Conservation (phyloP, 768 basidiomycete genomes). For the Tulasnella calospora region DNA sequence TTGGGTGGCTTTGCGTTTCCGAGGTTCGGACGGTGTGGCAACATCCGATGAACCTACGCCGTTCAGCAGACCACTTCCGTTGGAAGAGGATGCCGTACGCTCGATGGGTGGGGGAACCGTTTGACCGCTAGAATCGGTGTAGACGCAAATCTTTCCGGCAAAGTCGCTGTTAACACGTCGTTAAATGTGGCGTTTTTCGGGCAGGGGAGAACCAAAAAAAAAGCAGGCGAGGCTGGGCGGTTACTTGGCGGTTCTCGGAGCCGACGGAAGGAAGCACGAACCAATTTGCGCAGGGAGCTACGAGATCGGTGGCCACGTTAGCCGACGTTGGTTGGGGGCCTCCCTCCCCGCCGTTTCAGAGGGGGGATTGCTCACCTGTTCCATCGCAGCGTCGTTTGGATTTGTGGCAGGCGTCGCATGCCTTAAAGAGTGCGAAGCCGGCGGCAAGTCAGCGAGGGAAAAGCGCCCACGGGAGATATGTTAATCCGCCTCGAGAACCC, state of each 20-base stretch:
- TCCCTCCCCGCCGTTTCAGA: neutral
- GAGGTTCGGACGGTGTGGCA: neutral
- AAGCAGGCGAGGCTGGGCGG: neutral
- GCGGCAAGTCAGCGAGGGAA: conserved; percentile 11
- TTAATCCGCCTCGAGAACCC: conserved; percentile 10
- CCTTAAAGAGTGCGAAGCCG: conserved; percentile 35
- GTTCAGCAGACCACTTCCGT: neutral
- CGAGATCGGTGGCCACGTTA: conserved; percentile 6
- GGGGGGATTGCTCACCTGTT: conserved; percentile 4
- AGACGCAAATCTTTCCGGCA: conserved; percentile 74
- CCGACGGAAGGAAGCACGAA: conserved; percentile 16
- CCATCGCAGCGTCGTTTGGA: conserved; percentile 65
- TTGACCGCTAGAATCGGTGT: conserved; percentile 73
- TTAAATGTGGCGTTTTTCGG: neutral
- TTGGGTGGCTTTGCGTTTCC: conserved; percentile 16
- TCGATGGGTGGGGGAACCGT: conserved; percentile 60
- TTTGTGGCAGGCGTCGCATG: conserved; percentile 81
- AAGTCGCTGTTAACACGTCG: conserved; percentile 52
- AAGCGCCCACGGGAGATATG: conserved; percentile 9
- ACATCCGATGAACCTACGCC: conserved; percentile 4
- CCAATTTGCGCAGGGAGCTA: conserved; percentile 30
- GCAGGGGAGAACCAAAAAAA: neutral
- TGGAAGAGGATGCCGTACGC: neutral
- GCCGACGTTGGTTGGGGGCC: neutral
- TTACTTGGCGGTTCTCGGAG: conserved; percentile 8